Percentiles rank a stretch among this genome's conserved stretches.
Evolutionary conservation across 768 basidiomycete genomes (phyloP).

Genomic region (Boletus subcaerulescens): DNA sequence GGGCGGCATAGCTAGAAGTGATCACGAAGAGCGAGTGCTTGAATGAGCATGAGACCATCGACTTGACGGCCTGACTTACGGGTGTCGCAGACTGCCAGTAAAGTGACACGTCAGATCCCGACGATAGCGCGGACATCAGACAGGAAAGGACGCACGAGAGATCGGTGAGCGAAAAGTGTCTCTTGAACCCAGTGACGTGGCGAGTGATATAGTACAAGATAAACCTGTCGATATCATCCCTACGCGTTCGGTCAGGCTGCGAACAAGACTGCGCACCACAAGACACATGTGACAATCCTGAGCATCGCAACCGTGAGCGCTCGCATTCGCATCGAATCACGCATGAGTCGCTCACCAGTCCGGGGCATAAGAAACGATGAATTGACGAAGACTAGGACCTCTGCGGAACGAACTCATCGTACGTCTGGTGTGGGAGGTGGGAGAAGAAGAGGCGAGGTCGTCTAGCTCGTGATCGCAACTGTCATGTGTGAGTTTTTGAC

Average conservation of each 20-base stretch:
- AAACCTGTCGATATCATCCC: conserved; percentile 38
- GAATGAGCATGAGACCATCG: background rate
- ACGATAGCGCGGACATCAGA: background rate
- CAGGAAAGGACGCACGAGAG: conserved; percentile 51
- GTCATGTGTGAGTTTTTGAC: background rate
- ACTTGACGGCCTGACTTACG: conserved; percentile 29
- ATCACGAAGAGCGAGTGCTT: background rate
- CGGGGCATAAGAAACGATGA: conserved; percentile 55
- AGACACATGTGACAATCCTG: conserved; percentile 62
- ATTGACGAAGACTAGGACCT: conserved; percentile 16
- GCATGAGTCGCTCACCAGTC: conserved; percentile 57
- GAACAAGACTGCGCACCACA: conserved; percentile 48
- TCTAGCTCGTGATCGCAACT: background rate
- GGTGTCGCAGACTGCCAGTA: conserved; percentile 31
- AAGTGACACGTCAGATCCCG: conserved; percentile 11
- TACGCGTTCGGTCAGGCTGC: background rate
- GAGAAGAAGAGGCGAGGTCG: background rate
- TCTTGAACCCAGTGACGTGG: conserved; percentile 60
- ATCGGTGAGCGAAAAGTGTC: conserved; percentile 77
- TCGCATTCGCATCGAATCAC: too few relatives aligned
- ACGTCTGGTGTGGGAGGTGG: background rate
- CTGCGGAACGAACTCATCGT: conserved; percentile 12
- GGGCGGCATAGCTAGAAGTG: conserved; percentile 50
- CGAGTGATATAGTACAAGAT: conserved; percentile 55
- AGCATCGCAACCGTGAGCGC: background rate